phyloP scores from a whole-genome alignment of 768 basidiomycete genomes.

The Naganishia vaughanmartiniae region DNA sequence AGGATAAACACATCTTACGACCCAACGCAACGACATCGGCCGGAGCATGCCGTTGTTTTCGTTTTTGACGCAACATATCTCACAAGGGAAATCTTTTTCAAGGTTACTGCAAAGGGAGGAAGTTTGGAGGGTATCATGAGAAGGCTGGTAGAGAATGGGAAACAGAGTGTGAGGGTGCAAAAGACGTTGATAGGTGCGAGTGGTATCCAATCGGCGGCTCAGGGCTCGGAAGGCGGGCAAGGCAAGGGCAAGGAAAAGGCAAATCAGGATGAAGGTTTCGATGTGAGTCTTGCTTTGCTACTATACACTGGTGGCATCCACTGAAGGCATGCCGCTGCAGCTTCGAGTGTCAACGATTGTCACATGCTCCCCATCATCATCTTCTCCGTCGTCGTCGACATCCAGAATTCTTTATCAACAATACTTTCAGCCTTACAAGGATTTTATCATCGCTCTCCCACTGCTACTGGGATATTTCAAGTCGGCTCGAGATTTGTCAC shows the following conservation, averaged over 20 bases:
- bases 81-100: slow-evolving; percentile 22
- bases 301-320: too few species aligned
- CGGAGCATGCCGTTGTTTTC: slow-evolving; percentile 17
- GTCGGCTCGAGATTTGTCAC: slow-evolving; percentile 11
- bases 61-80: slow-evolving; percentile 24
- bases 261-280: slow-evolving; percentile 18
- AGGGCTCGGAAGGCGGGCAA: background rate
- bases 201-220: background rate
- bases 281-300: background rate
- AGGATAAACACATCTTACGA: background rate
- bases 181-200: background rate
- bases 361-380: slow-evolving; percentile 12
- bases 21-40: background rate
- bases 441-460: slow-evolving; percentile 22
- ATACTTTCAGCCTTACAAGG: slow-evolving; percentile 19
- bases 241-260: slow-evolving; percentile 22
- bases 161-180: slow-evolving; percentile 2
- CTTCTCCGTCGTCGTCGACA: slow-evolving; percentile 11
- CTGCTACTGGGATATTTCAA: slow-evolving; percentile 17
- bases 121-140: slow-evolving; percentile 21
- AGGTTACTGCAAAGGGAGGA: slow-evolving; percentile 22
- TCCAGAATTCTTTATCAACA: slow-evolving; percentile 15
- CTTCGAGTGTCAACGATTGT: slow-evolving; percentile 18
- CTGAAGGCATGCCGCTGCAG: background rate
- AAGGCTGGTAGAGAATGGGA: slow-evolving; percentile 12